Evolutionary conservation across 805 yeast species (phyloP).

Genomic region (Hanseniaspora singularis): DNA sequence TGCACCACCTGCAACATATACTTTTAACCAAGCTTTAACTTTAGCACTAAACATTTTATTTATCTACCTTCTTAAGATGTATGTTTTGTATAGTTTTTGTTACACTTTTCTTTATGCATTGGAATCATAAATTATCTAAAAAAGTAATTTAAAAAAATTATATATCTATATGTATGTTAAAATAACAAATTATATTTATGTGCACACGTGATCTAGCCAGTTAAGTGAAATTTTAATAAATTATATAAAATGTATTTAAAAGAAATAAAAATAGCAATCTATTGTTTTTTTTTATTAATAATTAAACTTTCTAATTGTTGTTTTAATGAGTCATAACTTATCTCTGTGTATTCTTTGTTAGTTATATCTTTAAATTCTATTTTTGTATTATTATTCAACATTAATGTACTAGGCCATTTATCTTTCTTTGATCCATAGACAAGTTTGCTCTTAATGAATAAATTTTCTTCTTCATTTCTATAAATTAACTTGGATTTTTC

Average conservation of each 20-base stretch:
- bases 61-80: too few relatives aligned
- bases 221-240: too few relatives aligned
- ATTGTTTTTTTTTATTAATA: slow-evolving; percentile 1
- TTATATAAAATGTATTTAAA: too few relatives aligned
- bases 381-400: neutral
- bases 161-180: too few relatives aligned
- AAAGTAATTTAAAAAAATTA: too few relatives aligned
- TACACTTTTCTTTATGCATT: too few relatives aligned
- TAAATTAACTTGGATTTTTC: neutral
- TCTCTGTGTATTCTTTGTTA: neutral
- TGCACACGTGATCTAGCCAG: too few relatives aligned
- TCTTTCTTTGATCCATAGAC: neutral
- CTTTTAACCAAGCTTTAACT: slow-evolving; percentile 37
- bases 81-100: too few relatives aligned
- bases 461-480: neutral
- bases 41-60: slow-evolving; percentile 2
- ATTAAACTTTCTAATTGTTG: neutral
- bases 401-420: slow-evolving; percentile 2
- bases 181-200: too few relatives aligned
- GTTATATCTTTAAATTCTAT: neutral
- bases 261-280: too few relatives aligned
- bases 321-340: neutral
- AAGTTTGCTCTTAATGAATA: neutral
- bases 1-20: slow-evolving; percentile 48
- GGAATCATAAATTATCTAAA: too few relatives aligned